Base-by-base conservation (phyloP, 148 eudicot species). In the Heliosperma pusillum region DNA sequence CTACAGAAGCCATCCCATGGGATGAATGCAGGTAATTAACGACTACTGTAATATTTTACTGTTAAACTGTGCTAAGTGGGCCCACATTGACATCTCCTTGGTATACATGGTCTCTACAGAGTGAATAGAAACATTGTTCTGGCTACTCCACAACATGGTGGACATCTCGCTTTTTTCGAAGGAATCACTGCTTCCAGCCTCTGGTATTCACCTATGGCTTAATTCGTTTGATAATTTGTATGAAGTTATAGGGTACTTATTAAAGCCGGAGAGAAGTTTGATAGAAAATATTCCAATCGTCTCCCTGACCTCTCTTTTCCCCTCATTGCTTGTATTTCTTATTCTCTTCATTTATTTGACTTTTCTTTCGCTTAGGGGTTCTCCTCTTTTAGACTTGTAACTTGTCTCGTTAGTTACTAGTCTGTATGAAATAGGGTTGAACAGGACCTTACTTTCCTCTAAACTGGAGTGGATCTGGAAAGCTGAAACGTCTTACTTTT, bases 1-100 rank as follows among this genome's bases (percentile, higher is more conserved):
- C 98, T 53, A 80, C 66, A 66, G 98, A 95, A 85, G 96, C 98
- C 81, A 90, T 95, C 81, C 92, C 98, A 17, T 95, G 93, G 93
- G 97, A 95, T 81, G 98, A 95, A 83, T 95, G 98, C 92, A 89
- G 97, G 98, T 91, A 79, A 11, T 11, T 67, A 52, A 15, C 70
- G 36, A 29, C 71, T 80, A 65, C 56, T 36, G 42, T 36, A 36
- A 36, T 68, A 74, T 70, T 42, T 25, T 52, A n/a, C 59, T 64
- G 22, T 21, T 21, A 3, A 63, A 72, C 4, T 45, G 25, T 53
- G 1, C 29, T 13, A 13, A 9, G 5, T 17, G 63, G 24, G 75
- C 47, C 50, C 33, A 26, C 50, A 7, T 60, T 76, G 62, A 72
- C 56, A 24, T 75, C 30, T 61, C 20, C 50, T 60, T 15, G 59